phyloP scores from a whole-genome alignment of 2,329 filamentous ascomycete species.

The Paecilomyces variotii region DNA sequence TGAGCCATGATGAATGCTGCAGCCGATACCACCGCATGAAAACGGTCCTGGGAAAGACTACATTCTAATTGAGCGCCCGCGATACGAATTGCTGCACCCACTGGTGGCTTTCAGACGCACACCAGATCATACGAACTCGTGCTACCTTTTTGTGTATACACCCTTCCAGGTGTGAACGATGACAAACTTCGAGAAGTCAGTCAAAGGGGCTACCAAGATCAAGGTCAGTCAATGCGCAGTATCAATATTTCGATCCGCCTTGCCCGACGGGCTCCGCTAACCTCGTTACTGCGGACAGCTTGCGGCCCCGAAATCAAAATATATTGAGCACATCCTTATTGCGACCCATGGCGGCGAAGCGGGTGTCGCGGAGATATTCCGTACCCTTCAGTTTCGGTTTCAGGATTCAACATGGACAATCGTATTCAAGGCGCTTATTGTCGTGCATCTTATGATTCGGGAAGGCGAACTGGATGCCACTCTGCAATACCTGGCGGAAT shows the following conservation, averaged over 20 bases:
- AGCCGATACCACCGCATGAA: not conserved
- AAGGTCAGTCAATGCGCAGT: constrained; percentile 54
- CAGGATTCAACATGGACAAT: constrained; percentile 99
- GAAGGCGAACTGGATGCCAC: constrained; percentile 88
- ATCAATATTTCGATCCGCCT: not conserved
- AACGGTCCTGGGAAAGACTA: not conserved
- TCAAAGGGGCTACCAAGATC: constrained; percentile 97
- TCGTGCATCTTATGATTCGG: constrained; percentile 93
- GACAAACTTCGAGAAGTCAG: constrained; percentile 90
- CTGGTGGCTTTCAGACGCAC: not conserved
- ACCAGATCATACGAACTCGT: not conserved
- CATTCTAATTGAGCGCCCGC: not conserved
- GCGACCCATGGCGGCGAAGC: constrained; percentile 92
- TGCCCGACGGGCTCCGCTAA: constrained; percentile 12
- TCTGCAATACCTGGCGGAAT: constrained; percentile 71
- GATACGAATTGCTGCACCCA: not conserved
- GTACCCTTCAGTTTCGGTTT: constrained; percentile 77
- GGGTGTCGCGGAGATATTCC: constrained; percentile 91
- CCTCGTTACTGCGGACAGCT: constrained; percentile 47
- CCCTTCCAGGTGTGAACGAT: constrained; percentile 14
- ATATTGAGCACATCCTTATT: constrained; percentile 95
- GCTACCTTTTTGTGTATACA: not conserved
- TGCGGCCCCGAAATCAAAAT: constrained; percentile 96
- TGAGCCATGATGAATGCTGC: not conserved
- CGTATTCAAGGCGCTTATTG: constrained; percentile 94